Evolutionary conservation across 768 basidiomycete genomes (phyloP).

Genomic region (Hericium alpestre): DNA sequence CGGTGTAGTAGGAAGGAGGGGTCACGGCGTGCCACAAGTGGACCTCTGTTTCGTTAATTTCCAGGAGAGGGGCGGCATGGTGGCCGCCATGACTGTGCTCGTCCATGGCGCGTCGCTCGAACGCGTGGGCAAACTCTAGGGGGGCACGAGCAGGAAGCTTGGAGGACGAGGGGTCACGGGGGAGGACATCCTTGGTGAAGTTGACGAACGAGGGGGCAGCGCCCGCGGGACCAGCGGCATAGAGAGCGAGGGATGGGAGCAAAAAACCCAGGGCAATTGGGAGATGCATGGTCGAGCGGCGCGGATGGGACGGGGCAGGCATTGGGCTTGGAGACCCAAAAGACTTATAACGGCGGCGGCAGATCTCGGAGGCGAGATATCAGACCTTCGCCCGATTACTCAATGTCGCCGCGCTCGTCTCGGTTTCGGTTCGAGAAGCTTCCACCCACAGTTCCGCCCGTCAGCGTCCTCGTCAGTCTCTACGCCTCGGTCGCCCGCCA

Average conservation of each 20-base stretch:
- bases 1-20: constrained; percentile 73
- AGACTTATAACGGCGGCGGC: constrained; percentile 6
- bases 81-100: constrained; percentile 31
- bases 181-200: constrained; percentile 14
- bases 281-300: constrained; percentile 8
- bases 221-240: constrained; percentile 6
- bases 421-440: background rate
- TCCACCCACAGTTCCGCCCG: background rate
- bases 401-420: background rate
- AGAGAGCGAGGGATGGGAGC: constrained; percentile 10
- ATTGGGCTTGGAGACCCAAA: background rate
- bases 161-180: background rate
- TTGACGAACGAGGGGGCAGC: constrained; percentile 8
- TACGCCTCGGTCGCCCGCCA: too few relatives aligned
- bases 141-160: background rate
- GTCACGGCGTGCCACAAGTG: constrained; percentile 54
- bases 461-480: background rate
- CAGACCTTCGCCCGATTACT: background rate
- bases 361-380: constrained; percentile 8
- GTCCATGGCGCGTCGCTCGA: constrained; percentile 20
- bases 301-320: background rate
- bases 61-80: constrained; percentile 38
- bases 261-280: constrained; percentile 7
- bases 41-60: constrained; percentile 72
- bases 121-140: background rate